These are phyloP conservation scores for Erythrophleum ivorense DNA, from an alignment of 331 rosid species.

Conservation along the genomic window DNA sequence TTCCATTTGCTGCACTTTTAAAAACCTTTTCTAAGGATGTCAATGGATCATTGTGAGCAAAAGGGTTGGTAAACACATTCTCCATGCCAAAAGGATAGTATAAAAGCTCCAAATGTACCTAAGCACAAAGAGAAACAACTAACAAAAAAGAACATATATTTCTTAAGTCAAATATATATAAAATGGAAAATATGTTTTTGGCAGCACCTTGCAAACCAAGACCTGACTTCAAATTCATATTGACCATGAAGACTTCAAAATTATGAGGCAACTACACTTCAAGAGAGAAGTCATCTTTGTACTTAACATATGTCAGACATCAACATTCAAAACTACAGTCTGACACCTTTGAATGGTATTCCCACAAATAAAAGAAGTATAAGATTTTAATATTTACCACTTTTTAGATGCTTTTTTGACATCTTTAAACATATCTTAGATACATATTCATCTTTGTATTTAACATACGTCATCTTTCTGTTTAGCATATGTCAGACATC, in stretches of 20 bases:
- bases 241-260: not conserved
- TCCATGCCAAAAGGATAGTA: slow-evolving; percentile 85
- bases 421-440: no score
- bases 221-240: slow-evolving; percentile 23
- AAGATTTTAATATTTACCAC: not conserved
- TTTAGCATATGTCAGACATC: not conserved
- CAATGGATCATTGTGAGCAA: slow-evolving; percentile 63
- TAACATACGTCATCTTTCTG: not conserved
- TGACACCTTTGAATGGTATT: slow-evolving; percentile 4
- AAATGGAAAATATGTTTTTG: slow-evolving; percentile 8
- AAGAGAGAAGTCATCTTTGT: slow-evolving; percentile 7
- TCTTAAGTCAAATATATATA: slow-evolving; percentile 26
- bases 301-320: not conserved
- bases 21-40: slow-evolving; percentile 90
- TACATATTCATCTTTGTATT: not conserved
- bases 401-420: not conserved
- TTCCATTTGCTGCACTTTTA: slow-evolving; percentile 66
- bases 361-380: not conserved
- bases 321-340: not conserved
- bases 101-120: slow-evolving; percentile 96
- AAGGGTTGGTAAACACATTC: slow-evolving; percentile 78
- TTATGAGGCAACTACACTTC: slow-evolving; percentile 1
- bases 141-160: slow-evolving; percentile 28
- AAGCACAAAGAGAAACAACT: slow-evolving; percentile 40
- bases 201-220: no score